Evolutionary conservation across 176 grass and related monocot genomes (phyloP), one percentile per base, ranked within the genome.

Genomic region (Ananas comosus): DNA sequence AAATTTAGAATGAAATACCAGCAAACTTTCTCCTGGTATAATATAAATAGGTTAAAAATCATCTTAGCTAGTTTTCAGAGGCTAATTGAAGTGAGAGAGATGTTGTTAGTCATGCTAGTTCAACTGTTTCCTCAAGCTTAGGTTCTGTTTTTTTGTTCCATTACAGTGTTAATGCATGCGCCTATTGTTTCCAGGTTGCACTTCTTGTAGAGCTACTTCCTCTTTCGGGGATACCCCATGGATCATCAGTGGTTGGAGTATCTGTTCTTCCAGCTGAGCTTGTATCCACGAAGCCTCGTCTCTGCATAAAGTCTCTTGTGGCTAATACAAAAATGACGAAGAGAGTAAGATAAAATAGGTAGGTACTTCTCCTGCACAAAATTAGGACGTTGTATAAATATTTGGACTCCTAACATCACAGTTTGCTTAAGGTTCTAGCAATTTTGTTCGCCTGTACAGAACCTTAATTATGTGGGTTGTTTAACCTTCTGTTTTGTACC

Each of bases 131-230:
- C 7, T 66, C 58, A 52, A 80, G 57, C 48, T 64, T 63, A 54
- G 7, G 23, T 67, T 50, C 63, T 80, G 21, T 72, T 50, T 16
- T 28, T 82, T 16, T 28, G 79, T 78, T 79, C 68, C 71, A 71
- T 77, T 70, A 49, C n/a, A 54, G 48, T 48, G 5, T 4, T 11
- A n/a, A 9, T 49, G 1, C 33, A 12, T 12, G 18, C 65, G 47
- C 7, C 3, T 64, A 63, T 13, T 69, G 11, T 61, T 4, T 13
- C 42, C 80, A 92, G 89, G 89, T 97, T 49, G 86, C 79, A 21
- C 69, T 97, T 77, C 76, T 97, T 13, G 74, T 99, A 50, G 89
- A 99, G 77, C 80, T 93, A 75, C 79, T 99, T 12, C 94, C 89
- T 2, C 49, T 86, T 73, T 86, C 78, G 49, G 69, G 94, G 51